Percentiles rank a stretch among this genome's conserved stretches.
These are phyloP conservation scores for Yamadazyma atlantica DNA, from an alignment of 1,139 yeast species.

Conservation along the genomic window DNA sequence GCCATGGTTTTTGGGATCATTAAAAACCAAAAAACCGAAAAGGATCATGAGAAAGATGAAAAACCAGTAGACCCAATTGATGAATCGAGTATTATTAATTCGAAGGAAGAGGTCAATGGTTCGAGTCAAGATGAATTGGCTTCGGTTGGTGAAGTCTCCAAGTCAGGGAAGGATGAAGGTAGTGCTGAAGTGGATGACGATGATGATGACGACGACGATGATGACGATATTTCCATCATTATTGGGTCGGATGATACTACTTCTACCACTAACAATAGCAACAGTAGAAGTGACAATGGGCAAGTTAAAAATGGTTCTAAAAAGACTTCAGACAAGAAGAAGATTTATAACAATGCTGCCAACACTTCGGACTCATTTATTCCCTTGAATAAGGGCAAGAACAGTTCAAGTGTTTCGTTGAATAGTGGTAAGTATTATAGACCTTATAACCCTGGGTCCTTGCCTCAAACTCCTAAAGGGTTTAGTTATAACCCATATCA, in stretches of 20 bases:
- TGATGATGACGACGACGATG: slow-evolving; percentile 36
- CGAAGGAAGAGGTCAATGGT: slow-evolving; percentile 4
- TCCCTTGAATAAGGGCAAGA: slow-evolving; percentile 19
- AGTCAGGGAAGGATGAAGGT: slow-evolving; percentile 15
- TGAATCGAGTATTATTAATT: too few relatives aligned
- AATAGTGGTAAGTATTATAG: slow-evolving; percentile 15
- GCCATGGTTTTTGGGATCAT: slow-evolving; percentile 50
- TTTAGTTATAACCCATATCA: slow-evolving; percentile 3
- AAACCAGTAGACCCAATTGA: not conserved
- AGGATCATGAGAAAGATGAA: slow-evolving; percentile 1
- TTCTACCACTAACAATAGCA: slow-evolving; percentile 23
- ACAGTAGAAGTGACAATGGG: slow-evolving; percentile 11
- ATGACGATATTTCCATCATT: slow-evolving; percentile 45
- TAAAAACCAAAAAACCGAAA: slow-evolving; percentile 19
- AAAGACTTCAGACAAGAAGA: slow-evolving; percentile 10
- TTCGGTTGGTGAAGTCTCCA: too few relatives aligned
- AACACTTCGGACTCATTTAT: slow-evolving; percentile 23
- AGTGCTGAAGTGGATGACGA: slow-evolving; percentile 25
- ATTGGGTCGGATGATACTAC: slow-evolving; percentile 40
- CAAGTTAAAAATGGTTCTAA: slow-evolving; percentile 4
- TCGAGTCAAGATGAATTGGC: too few relatives aligned
- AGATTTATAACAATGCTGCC: slow-evolving; percentile 15
- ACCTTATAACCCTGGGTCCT: slow-evolving; percentile 6
- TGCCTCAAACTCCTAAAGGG: slow-evolving; percentile 13
- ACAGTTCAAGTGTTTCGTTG: slow-evolving; percentile 27